phyloP scores from a whole-genome alignment of 176 grass and related monocot species.

The Ensete ventricosum region DNA sequence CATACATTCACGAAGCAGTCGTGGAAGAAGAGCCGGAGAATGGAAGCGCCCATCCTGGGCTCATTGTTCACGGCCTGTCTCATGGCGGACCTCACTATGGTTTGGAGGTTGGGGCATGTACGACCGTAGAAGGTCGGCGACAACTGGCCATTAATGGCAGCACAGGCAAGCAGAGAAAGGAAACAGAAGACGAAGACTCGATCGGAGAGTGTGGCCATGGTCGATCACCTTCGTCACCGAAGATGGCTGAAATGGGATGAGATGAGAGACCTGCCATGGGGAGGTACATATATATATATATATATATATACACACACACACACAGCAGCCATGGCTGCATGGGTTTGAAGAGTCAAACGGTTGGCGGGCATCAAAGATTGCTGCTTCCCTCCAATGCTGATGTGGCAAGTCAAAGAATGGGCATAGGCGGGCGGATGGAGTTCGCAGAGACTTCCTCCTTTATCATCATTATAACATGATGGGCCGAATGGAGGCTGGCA shows the following conservation, averaged over 20 bases:
- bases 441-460: too few species aligned
- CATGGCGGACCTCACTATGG: not conserved
- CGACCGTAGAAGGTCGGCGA: not conserved
- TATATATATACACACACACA: too few species aligned
- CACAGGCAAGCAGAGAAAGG: not conserved
- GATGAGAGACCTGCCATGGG: too few species aligned
- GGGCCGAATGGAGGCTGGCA: too few species aligned
- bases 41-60: not conserved
- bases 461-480: too few species aligned
- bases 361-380: too few species aligned
- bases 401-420: too few species aligned
- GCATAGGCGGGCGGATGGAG: too few species aligned
- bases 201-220: not conserved
- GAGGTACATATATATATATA: too few species aligned
- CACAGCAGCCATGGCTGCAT: too few species aligned
- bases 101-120: not conserved
- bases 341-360: too few species aligned
- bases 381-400: too few species aligned
- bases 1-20: slow-evolving; percentile 16
- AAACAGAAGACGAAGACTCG: not conserved
- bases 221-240: not conserved
- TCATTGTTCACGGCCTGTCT: not conserved
- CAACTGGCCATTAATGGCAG: not conserved
- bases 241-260: not conserved
- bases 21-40: slow-evolving; percentile 17